Conservation (phyloP, 2,329 filamentous ascomycete species). For the Aurifilum marmelostoma region DNA sequence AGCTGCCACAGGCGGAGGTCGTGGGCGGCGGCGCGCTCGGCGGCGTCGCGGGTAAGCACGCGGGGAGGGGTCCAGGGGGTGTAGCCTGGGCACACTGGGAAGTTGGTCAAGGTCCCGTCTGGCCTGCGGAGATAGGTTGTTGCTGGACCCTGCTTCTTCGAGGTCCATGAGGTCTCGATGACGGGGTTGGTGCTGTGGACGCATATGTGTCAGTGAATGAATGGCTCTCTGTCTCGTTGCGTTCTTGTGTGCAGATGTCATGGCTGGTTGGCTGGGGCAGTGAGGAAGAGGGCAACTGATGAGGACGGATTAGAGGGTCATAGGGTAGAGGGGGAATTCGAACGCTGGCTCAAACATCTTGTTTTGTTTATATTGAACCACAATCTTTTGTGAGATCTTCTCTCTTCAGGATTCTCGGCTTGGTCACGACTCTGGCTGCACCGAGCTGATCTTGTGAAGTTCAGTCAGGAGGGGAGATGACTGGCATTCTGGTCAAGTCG, state of each 20-base stretch:
- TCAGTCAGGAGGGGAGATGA: not conserved
- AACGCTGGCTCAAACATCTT: not conserved
- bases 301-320: too few species aligned
- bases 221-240: too few species aligned
- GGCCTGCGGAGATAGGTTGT: not conserved
- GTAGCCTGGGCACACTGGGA: not conserved
- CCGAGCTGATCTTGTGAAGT: not conserved
- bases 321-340: too few species aligned
- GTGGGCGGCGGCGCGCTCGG: not conserved
- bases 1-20: slow-evolving; percentile 4
- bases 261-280: not conserved
- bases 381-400: not conserved
- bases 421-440: not conserved
- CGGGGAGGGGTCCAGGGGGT: not conserved
- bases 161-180: not conserved
- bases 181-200: not conserved
- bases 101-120: not conserved
- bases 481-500: not conserved
- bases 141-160: not conserved
- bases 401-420: not conserved
- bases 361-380: not conserved
- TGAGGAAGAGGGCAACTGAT: too few species aligned
- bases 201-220: not conserved
- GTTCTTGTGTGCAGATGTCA: too few species aligned
- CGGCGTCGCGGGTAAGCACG: not conserved